These are phyloP conservation scores for Suillus ampliporus DNA, from an alignment of 768 basidiomycete species.

Conservation along the genomic window DNA sequence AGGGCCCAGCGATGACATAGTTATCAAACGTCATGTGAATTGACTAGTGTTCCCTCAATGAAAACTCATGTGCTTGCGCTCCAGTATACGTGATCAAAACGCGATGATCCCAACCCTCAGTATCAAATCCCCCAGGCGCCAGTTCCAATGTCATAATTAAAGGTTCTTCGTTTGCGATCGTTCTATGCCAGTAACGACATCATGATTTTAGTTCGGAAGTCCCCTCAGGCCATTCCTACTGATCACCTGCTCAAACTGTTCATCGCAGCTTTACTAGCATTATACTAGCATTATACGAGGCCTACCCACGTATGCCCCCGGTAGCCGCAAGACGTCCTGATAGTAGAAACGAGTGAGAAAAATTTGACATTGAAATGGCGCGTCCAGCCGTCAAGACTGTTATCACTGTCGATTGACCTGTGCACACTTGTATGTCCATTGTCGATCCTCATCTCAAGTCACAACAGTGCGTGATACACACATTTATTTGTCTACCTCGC, in stretches of 20 bases:
- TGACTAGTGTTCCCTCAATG: slow-evolving; percentile 68
- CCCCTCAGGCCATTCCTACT: slow-evolving; percentile 10
- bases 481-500: neutral
- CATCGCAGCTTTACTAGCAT: slow-evolving; percentile 86
- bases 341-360: slow-evolving; percentile 76
- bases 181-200: slow-evolving; percentile 58
- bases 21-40: slow-evolving; percentile 74
- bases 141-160: slow-evolving; percentile 75
- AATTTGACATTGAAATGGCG: slow-evolving; percentile 80
- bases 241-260: slow-evolving; percentile 79
- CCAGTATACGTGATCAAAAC: slow-evolving; percentile 36
- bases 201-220: slow-evolving; percentile 9
- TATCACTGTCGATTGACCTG: slow-evolving; percentile 48
- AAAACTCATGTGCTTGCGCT: slow-evolving; percentile 60
- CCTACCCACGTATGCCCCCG: slow-evolving; percentile 75
- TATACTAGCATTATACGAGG: slow-evolving; percentile 79
- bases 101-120: slow-evolving; percentile 43
- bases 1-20: slow-evolving; percentile 79
- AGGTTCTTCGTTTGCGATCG: slow-evolving; percentile 85
- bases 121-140: slow-evolving; percentile 89
- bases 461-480: neutral
- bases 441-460: neutral
- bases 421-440: neutral
- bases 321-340: slow-evolving; percentile 72
- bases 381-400: slow-evolving; percentile 65